A percentile compares a stretch with the other conserved stretches of the same genome.
Conservation (phyloP, 192 early-diverging fungal species). For the Pecoramyces ruminantium region DNA sequence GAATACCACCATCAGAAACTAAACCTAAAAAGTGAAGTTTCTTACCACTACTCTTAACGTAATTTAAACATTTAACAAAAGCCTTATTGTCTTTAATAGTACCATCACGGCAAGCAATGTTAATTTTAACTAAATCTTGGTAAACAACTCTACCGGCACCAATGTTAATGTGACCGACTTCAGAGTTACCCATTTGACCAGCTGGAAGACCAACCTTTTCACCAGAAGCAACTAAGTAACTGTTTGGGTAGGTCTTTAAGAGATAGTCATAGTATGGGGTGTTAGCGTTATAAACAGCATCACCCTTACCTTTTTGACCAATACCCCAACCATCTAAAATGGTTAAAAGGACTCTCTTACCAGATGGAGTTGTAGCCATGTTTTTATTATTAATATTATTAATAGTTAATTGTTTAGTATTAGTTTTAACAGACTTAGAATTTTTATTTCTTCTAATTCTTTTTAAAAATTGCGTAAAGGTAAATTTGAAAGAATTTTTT, state of each 20-base stretch:
- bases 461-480: neutral
- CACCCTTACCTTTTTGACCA: constrained; percentile 31
- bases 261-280: constrained; percentile 86
- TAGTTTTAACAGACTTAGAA: neutral
- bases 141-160: constrained; percentile 97
- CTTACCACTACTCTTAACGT: constrained; percentile 66
- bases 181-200: constrained; percentile 99
- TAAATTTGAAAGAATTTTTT: neutral
- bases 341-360: neutral
- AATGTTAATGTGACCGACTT: constrained; percentile 99
- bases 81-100: constrained; percentile 14
- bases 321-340: neutral
- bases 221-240: constrained; percentile 80
- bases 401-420: neutral
- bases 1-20: constrained; percentile 96
- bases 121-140: constrained; percentile 34
- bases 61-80: constrained; percentile 66
- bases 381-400: neutral
- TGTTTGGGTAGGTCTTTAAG: constrained; percentile 53
- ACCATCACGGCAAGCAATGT: constrained; percentile 1
- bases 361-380: neutral
- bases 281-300: constrained; percentile 80
- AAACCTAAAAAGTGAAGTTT: constrained; percentile 88
- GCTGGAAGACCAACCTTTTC: constrained; percentile 89
- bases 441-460: neutral